Evolutionary conservation across 139 green algal species (phyloP).

Genomic region (Volvox africanus): DNA sequence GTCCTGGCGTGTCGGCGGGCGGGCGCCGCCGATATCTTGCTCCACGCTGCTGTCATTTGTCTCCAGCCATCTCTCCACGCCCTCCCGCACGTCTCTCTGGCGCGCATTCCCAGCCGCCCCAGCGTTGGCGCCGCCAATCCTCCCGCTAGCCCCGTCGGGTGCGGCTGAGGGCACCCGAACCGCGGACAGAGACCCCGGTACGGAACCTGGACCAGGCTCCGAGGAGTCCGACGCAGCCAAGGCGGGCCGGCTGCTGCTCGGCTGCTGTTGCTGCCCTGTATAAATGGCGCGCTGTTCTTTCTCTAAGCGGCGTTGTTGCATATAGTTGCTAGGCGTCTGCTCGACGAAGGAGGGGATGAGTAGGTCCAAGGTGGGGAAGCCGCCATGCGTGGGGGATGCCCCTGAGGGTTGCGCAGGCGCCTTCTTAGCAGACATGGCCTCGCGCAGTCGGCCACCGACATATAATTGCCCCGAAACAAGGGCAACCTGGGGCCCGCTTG

Average conservation of each 20-base stretch:
- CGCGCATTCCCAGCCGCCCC: neutral
- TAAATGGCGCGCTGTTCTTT: conserved; percentile 1
- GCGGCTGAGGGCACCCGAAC: neutral
- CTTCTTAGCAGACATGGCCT: neutral
- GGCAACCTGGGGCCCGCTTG: neutral
- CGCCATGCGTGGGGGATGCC: neutral
- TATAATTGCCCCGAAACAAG: conserved; percentile 14
- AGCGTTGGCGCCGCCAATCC: neutral
- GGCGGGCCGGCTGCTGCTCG: neutral
- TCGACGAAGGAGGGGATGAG: neutral
- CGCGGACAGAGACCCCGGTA: neutral
- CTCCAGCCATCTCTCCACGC: conserved; percentile 14
- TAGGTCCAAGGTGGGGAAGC: neutral
- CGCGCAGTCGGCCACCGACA: conserved; percentile 10
- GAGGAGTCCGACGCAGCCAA: neutral
- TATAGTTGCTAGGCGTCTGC: neutral
- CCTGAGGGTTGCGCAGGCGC: neutral
- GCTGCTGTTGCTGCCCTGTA: neutral
- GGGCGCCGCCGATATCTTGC: neutral
- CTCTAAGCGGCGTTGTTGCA: conserved; percentile 8
- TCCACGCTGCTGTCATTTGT: neutral
- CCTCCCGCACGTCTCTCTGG: neutral
- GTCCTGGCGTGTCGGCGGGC: neutral
- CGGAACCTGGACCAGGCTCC: neutral
- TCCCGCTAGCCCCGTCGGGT: neutral